Evolutionary conservation across 495 filamentous ascomycete genomes (phyloP).

Genomic region (Hypomontagnella submonticulosa): DNA sequence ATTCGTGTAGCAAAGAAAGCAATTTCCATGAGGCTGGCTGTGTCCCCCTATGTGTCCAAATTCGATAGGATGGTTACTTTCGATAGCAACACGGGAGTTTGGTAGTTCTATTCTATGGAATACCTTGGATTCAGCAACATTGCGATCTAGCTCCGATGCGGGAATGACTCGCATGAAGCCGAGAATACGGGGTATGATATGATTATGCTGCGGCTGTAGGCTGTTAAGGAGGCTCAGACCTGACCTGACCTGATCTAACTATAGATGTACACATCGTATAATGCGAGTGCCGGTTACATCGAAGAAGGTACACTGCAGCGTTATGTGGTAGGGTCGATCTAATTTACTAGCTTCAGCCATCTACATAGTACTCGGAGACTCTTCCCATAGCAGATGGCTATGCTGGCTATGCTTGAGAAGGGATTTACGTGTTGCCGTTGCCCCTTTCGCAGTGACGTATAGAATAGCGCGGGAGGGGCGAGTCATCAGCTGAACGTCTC

Average conservation of each 20-base stretch:
- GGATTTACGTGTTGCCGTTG: not conserved
- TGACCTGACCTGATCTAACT: no score
- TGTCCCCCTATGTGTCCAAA: not conserved
- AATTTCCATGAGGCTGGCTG: not conserved
- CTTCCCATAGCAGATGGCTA: not conserved
- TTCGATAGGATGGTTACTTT: not conserved
- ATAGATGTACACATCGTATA: not conserved
- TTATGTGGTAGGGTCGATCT: not conserved
- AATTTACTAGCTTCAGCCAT: conserved; percentile 20
- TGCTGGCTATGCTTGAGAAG: not conserved
- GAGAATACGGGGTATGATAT: not conserved
- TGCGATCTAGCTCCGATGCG: not conserved
- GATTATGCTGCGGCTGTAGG: not conserved
- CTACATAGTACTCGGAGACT: conserved; percentile 1
- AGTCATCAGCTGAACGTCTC: conserved; percentile 20
- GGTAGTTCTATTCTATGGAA: not conserved
- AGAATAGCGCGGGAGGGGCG: conserved; percentile 1
- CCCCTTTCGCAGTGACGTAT: not conserved
- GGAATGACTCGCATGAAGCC: conserved; percentile 1
- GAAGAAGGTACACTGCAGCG: not conserved
- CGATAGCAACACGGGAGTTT: no score
- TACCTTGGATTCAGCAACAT: not conserved
- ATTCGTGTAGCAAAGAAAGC: not conserved
- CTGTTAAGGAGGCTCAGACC: no score
- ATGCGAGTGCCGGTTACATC: not conserved